Percentiles rank a stretch among this genome's conserved stretches.
Conservation (phyloP, 129 eudicot species). For the sunflower (Helianthus annuus) region HanXRQr2.0-SUNRISE NC_035445.2:68224185-68224684, state of each 20-base stretch:
- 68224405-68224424: background rate
- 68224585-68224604: no score
- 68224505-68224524: no score
- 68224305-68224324: constrained; percentile 2
- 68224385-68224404: background rate
- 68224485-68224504: background rate
- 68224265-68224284: background rate
- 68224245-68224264: constrained; percentile 34
- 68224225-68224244: constrained; percentile 59
- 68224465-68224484: background rate
- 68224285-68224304: constrained; percentile 16
- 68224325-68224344: constrained; percentile 1
- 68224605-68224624: no score
- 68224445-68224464: background rate
- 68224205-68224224: constrained; percentile 50
- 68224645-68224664: no score
- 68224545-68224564: no score
- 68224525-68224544: no score
- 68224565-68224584: no score
- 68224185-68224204: constrained; percentile 56
- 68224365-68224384: constrained; percentile 4
- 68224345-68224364: background rate
- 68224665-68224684: no score
- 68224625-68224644: no score
- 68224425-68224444: background rate